Evolutionary conservation across 208 protist species (phyloP).

Genomic region (Spongospora subterranea): DNA sequence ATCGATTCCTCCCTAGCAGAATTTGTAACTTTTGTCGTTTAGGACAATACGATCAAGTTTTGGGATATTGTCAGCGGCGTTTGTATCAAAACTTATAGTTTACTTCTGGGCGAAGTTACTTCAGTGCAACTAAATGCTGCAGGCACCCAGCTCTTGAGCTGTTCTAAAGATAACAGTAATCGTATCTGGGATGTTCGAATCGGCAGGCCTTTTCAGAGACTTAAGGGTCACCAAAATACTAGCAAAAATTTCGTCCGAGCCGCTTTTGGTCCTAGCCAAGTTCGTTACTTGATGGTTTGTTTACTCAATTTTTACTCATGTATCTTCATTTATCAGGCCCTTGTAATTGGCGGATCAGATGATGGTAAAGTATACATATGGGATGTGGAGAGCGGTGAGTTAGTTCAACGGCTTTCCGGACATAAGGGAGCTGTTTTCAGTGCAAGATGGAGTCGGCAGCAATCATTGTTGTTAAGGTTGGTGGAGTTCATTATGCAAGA

Average conservation of each 20-base stretch:
- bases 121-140: background rate
- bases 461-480: background rate
- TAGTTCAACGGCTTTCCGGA: slow-evolving; percentile 74
- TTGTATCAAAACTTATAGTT: slow-evolving; percentile 74
- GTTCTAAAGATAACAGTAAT: slow-evolving; percentile 77
- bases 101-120: slow-evolving; percentile 71
- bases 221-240: slow-evolving; percentile 82
- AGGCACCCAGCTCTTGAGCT: slow-evolving; percentile 70
- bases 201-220: slow-evolving; percentile 72
- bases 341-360: slow-evolving; percentile 76
- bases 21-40: slow-evolving; percentile 44
- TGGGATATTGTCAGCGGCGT: slow-evolving; percentile 78
- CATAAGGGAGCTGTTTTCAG: slow-evolving; percentile 67
- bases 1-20: background rate
- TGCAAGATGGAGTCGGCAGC: background rate
- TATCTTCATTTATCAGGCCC: background rate
- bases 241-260: slow-evolving; percentile 79
- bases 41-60: slow-evolving; percentile 77
- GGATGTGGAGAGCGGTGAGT: slow-evolving; percentile 74
- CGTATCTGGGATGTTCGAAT: slow-evolving; percentile 79
- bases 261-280: slow-evolving; percentile 73
- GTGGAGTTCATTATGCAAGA: no score
- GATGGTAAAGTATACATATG: slow-evolving; percentile 78
- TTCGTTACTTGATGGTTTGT: background rate
- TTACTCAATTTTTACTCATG: background rate